Evolutionary conservation across 352 stramenopile genomes (phyloP).

Genomic region (Halophytophthora polymorphica): DNA sequence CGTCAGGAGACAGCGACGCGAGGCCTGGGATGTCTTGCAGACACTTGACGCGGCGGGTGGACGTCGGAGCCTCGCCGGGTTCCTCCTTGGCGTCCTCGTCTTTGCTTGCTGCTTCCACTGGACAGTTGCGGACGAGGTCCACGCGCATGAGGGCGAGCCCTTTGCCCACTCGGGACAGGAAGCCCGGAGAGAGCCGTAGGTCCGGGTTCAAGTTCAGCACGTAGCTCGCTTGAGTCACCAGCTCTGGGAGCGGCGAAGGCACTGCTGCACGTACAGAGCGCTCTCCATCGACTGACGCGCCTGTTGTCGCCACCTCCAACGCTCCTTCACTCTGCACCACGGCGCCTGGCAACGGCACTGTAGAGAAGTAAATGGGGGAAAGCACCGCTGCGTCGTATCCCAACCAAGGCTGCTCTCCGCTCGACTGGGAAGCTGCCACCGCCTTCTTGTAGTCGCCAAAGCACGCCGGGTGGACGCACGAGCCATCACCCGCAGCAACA

Average conservation of each 20-base stretch:
- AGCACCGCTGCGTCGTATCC: slow-evolving; percentile 20
- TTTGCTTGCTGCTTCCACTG: not conserved
- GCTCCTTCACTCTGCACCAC: not conserved
- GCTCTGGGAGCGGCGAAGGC: slow-evolving; percentile 11
- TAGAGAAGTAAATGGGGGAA: slow-evolving; percentile 31
- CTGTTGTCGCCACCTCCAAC: not conserved
- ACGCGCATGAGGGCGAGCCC: slow-evolving; percentile 68
- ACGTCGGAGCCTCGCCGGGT: not conserved
- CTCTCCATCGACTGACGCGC: not conserved
- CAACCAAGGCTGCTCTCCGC: not conserved
- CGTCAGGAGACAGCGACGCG: slow-evolving; percentile 10
- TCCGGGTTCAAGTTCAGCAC: slow-evolving; percentile 85
- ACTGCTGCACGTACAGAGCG: not conserved
- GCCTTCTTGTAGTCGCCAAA: slow-evolving; percentile 24
- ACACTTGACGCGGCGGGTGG: slow-evolving; percentile 9
- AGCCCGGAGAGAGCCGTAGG: slow-evolving; percentile 67
- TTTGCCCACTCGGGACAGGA: slow-evolving; percentile 73
- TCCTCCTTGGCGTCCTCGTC: slow-evolving; percentile 8
- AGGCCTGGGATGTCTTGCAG: slow-evolving; percentile 28
- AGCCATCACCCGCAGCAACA: slow-evolving; percentile 6
- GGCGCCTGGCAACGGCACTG: not conserved
- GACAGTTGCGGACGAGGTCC: slow-evolving; percentile 38
- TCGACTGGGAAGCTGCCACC: slow-evolving; percentile 4
- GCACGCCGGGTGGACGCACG: slow-evolving; percentile 29
- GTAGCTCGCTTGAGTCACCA: slow-evolving; percentile 52